These are phyloP conservation scores for Lactifluus echinatus DNA, from an alignment of 768 basidiomycete species.

Conservation along the genomic window DNA sequence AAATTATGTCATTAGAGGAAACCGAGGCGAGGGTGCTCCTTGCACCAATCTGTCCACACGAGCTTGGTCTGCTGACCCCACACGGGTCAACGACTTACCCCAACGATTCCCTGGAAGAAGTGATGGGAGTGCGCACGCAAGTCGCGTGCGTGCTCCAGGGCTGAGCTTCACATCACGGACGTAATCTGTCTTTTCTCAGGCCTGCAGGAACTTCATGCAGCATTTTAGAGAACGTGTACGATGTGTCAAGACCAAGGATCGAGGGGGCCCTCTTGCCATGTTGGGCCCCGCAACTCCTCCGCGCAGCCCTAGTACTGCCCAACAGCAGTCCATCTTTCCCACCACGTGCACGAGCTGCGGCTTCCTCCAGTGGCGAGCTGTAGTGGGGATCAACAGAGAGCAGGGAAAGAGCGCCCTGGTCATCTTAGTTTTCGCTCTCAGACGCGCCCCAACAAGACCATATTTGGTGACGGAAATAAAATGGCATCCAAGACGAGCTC, in stretches of 20 bases:
- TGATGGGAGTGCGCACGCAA: background rate
- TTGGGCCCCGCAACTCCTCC: constrained; percentile 10
- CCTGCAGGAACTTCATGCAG: constrained; percentile 3
- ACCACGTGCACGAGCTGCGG: background rate
- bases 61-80: background rate
- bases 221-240: constrained; percentile 12
- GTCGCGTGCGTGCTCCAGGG: background rate
- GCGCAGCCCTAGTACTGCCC: background rate
- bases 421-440: background rate
- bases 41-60: background rate
- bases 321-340: background rate
- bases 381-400: background rate
- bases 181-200: constrained; percentile 15
- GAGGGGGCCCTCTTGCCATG: constrained; percentile 6
- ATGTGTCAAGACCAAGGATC: constrained; percentile 12
- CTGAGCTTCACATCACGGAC: constrained; percentile 1
- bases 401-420: background rate
- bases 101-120: background rate
- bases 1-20: constrained; percentile 14
- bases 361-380: background rate
- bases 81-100: background rate
- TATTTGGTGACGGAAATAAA: constrained; percentile 16
- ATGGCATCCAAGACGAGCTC: background rate
- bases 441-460: background rate
- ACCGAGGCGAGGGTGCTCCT: background rate